Base-by-base conservation (phyloP, 352 stramenopile genomes). In the Globisporangium spiculum region DNA sequence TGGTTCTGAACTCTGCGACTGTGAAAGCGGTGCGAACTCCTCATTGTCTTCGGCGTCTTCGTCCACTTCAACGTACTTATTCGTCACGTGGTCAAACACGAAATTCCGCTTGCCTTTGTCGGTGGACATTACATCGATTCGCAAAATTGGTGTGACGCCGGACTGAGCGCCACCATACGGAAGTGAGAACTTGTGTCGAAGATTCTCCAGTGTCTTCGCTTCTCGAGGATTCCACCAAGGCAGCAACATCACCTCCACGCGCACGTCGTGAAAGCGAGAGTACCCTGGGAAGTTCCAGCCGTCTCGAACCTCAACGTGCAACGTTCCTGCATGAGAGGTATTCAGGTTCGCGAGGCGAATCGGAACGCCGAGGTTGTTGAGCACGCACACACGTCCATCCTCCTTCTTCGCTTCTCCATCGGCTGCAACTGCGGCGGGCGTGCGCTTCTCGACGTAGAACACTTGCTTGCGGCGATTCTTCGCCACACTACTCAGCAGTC, bases 291-390 rank as follows among this genome's bases (percentile, higher is more conserved):
- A 93, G 18, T 78, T 93, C 89, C 89, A 97, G 12, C 89, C 89
- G 65, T 97, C 89, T 34, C 89, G 74, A 54, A 97, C 73, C 26
- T 97, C 86, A 5, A 97, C 84, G 55, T 88, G 81, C 44, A 97
- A 71, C 3, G 80, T 92, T 14, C 89, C 89, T 24, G 88, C 77
- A 24, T 91, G 84, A 2, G 88, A 96, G 1, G 89, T 97, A 58
- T 96, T 96, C 22, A 97, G 69, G 65, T 97, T 96, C 4, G 89
- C 89, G 16, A 97, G 79, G 5, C 88, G 88, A 75, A 97, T 96
- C 3, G 89, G 86, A 48, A 94, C 88, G 38, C 89, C 89, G 2
- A 96, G 76, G 59, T 94, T 96, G 67, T 96, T 96, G 7, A 95
- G 75, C n/a, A 96, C 89, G 55, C 84, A 94, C 10, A 96, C 89